A percentile compares a stretch with the other conserved stretches of the same genome.
Evolutionary conservation across 1,284 basidiomycete species (phyloP).

Genomic region (Ustilago cynodontis): DNA sequence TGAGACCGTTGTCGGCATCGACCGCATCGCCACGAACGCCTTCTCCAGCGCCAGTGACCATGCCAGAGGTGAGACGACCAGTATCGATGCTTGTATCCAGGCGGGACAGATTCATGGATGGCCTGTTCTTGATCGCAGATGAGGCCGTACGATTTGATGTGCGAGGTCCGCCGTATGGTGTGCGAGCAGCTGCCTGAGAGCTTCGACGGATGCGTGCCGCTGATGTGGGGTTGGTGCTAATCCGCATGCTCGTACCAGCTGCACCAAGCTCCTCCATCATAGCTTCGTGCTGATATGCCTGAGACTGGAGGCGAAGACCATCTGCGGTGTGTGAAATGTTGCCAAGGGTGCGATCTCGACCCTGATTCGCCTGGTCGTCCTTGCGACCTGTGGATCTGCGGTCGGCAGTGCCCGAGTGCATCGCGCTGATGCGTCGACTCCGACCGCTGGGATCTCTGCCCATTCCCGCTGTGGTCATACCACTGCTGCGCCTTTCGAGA

Average conservation of each 20-base stretch:
- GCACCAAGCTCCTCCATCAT: constrained; percentile 44
- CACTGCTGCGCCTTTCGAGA: constrained; percentile 41
- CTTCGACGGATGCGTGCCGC: constrained; percentile 40
- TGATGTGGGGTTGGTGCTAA: constrained; percentile 22
- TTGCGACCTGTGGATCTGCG: constrained; percentile 34
- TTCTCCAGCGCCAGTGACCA: constrained; percentile 17
- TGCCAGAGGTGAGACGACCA: constrained; percentile 15
- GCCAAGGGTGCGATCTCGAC: constrained; percentile 44
- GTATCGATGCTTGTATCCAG: constrained; percentile 33
- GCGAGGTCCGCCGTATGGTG: constrained; percentile 46
- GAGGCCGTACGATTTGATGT: constrained; percentile 30
- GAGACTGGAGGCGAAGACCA: constrained; percentile 46
- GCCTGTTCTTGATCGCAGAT: constrained; percentile 27
- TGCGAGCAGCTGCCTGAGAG: constrained; percentile 44
- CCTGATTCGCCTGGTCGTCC: constrained; percentile 28
- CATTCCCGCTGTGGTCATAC: constrained; percentile 30
- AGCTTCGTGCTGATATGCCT: constrained; percentile 34
- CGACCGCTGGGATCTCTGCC: constrained; percentile 50
- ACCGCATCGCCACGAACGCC: constrained; percentile 19
- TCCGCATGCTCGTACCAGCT: constrained; percentile 32
- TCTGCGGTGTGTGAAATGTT: constrained; percentile 52
- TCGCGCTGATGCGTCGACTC: constrained; percentile 51
- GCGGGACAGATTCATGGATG: constrained; percentile 44
- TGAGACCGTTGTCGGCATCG: constrained; percentile 20
- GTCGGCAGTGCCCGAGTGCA: constrained; percentile 40